Conservation (phyloP, 176 grass and related monocot genomes). For the Echinochloa phyllopogon region DNA sequence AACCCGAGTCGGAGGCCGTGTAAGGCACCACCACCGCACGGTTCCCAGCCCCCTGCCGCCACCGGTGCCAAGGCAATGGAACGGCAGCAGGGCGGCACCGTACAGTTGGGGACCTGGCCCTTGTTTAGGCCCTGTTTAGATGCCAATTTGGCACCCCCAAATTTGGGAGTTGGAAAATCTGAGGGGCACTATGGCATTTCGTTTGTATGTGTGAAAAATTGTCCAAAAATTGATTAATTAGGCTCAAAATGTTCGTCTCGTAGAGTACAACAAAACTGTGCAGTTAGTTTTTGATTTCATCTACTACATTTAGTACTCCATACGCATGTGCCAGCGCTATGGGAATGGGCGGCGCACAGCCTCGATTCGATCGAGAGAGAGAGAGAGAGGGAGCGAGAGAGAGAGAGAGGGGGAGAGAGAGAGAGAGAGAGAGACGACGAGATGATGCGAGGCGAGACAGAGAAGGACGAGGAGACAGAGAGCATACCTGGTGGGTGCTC, state of each 20-base stretch:
- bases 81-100: not conserved
- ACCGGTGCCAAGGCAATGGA: not conserved
- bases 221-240: too few species aligned
- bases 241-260: too few species aligned
- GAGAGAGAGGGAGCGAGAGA: not conserved
- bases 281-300: too few species aligned
- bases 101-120: not conserved
- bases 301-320: not conserved
- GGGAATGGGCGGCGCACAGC: not conserved
- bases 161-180: too few species aligned
- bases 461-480: not conserved
- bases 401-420: too few species aligned
- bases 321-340: too few species aligned
- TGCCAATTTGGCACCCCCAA: too few species aligned
- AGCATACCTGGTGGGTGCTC: not conserved
- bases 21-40: not conserved
- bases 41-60: not conserved
- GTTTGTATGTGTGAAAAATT: too few species aligned
- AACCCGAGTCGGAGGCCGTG: not conserved
- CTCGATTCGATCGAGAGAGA: not conserved
- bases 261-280: too few species aligned
- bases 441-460: not conserved
- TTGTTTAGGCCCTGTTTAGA: too few species aligned
- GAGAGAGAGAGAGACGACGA: too few species aligned
- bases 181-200: too few species aligned